Percentiles rank a stretch among this genome's conserved stretches.
Conservation (phyloP, 805 yeast genomes). For the Limtongozyma cylindracea region DNA sequence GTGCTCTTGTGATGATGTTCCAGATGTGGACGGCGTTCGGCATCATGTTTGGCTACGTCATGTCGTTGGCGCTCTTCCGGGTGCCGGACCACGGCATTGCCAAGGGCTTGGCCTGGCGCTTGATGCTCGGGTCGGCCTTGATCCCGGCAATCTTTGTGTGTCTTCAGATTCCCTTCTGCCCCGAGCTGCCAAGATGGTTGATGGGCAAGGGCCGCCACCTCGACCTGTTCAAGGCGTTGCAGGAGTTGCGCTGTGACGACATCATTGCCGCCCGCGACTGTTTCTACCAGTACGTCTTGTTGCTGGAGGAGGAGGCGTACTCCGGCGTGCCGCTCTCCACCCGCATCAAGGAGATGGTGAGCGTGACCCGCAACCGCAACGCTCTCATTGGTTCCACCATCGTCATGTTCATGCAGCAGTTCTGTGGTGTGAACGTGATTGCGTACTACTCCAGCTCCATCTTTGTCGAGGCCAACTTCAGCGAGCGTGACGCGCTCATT, state of each 20-base stretch:
- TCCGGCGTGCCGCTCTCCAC: constrained; percentile 15
- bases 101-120: constrained; percentile 27
- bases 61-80: constrained; percentile 30
- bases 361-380: constrained; percentile 60
- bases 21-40: constrained; percentile 60
- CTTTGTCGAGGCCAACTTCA: constrained; percentile 41
- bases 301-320: constrained; percentile 34
- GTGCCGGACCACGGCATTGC: constrained; percentile 20
- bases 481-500: constrained; percentile 32
- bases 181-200: constrained; percentile 53
- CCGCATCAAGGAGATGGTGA: constrained; percentile 31
- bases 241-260: constrained; percentile 15
- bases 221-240: constrained; percentile 24
- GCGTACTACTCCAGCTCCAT: constrained; percentile 68
- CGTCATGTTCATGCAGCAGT: constrained; percentile 77
- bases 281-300: constrained; percentile 27
- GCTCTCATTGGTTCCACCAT: constrained; percentile 62
- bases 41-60: constrained; percentile 38
- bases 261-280: constrained; percentile 41
- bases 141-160: constrained; percentile 28
- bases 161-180: constrained; percentile 23
- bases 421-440: constrained; percentile 76
- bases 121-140: constrained; percentile 40
- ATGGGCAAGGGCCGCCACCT: constrained; percentile 21
- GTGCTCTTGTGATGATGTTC: constrained; percentile 47